Evolutionary conservation across 2,329 filamentous ascomycete genomes (phyloP).

Genomic region (Colletotrichum sp.): DNA sequence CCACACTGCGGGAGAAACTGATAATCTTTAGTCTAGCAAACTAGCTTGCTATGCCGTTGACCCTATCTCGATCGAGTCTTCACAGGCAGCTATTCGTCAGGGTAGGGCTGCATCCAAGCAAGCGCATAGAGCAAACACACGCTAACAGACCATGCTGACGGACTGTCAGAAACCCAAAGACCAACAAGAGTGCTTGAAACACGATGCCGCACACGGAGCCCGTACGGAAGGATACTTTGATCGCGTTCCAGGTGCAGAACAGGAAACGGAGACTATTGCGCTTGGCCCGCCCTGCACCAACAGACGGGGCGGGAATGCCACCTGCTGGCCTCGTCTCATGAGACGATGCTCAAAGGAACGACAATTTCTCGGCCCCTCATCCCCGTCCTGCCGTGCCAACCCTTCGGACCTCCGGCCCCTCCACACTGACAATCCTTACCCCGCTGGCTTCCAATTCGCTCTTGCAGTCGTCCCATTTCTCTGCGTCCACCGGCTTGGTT

Average conservation of each 20-base stretch:
- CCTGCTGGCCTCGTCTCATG: background rate
- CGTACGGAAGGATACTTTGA: constrained; percentile 1
- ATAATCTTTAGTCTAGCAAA: background rate
- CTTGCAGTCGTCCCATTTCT: constrained; percentile 59
- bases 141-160: background rate
- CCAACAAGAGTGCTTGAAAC: background rate
- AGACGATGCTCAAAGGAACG: background rate
- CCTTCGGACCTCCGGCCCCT: constrained; percentile 60
- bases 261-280: background rate
- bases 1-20: background rate
- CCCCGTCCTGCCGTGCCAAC: constrained; percentile 33
- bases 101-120: background rate
- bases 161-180: background rate
- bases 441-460: constrained; percentile 61
- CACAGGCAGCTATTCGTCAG: background rate
- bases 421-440: constrained; percentile 65
- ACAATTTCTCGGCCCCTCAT: background rate
- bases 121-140: background rate
- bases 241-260: background rate
- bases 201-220: background rate
- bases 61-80: background rate
- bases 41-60: background rate
- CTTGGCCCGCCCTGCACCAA: background rate
- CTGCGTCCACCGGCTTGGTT: constrained; percentile 73
- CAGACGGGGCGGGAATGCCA: background rate